Conservation (phyloP, 139 green algal species). For the Chlorella sp. region DNA sequence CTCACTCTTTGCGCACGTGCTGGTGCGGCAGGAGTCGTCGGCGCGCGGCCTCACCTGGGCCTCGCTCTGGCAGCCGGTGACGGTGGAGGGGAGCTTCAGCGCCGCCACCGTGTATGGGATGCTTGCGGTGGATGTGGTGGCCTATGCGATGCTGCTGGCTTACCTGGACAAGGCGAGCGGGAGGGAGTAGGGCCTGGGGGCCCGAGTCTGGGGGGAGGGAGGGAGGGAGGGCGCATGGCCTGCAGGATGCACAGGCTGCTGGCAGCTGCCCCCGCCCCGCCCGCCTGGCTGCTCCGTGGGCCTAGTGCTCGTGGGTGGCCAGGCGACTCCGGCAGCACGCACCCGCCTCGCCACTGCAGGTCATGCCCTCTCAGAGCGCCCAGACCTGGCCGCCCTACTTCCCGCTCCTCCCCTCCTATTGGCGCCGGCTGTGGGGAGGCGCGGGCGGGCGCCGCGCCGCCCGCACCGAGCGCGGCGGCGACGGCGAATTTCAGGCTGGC, state of each 20-base stretch:
- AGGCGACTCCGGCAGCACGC: background rate
- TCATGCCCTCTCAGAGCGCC: constrained; percentile 36
- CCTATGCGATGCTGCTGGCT: constrained; percentile 61
- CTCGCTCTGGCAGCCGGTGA: constrained; percentile 52
- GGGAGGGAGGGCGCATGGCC: too few species aligned
- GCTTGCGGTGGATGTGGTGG: constrained; percentile 60
- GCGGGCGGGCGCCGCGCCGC: background rate
- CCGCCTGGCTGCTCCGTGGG: too few species aligned
- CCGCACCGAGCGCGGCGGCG: background rate
- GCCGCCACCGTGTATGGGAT: constrained; percentile 56
- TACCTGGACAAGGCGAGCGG: constrained; percentile 69
- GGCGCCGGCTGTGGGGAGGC: constrained; percentile 1
- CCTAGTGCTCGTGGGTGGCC: background rate
- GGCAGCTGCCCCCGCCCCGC: too few species aligned
- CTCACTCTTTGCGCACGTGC: constrained; percentile 65
- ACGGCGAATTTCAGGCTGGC: background rate
- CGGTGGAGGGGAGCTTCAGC: constrained; percentile 50
- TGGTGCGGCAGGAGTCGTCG: constrained; percentile 71
- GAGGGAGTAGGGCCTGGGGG: too few species aligned
- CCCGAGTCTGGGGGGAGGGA: too few species aligned
- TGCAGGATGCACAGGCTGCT: too few species aligned
- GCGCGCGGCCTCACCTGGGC: constrained; percentile 39
- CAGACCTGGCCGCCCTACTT: constrained; percentile 41
- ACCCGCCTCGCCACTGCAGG: constrained; percentile 35
- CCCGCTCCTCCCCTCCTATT: constrained; percentile 34